Evolutionary conservation across 2,329 filamentous ascomycete species (phyloP).

Genomic region (Colletotrichum higginsianum): DNA sequence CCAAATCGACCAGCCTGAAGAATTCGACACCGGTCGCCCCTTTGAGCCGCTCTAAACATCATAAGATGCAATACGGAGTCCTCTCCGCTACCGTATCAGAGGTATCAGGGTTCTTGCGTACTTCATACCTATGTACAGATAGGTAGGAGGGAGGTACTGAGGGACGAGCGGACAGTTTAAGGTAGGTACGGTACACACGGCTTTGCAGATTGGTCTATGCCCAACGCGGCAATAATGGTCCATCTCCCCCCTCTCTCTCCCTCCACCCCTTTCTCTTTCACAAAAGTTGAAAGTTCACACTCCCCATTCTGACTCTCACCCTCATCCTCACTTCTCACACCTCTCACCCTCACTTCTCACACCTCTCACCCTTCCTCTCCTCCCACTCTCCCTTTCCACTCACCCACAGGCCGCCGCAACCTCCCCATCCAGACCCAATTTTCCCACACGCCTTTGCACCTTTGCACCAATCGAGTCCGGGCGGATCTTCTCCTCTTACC

Average conservation of each 20-base stretch:
- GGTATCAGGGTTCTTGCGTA: neutral
- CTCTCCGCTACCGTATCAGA: neutral
- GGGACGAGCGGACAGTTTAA: neutral
- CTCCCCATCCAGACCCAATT: conserved; percentile 18
- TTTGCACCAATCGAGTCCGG: neutral
- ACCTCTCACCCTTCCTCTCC: neutral
- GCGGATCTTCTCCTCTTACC: neutral
- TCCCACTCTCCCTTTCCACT: neutral
- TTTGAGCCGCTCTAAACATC: too few relatives aligned
- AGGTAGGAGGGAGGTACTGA: too few relatives aligned
- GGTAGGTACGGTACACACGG: neutral
- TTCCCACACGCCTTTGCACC: conserved; percentile 3
- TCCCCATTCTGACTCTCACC: neutral
- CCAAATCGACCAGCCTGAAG: neutral
- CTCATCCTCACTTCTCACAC: neutral
- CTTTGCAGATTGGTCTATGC: neutral
- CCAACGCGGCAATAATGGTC: neutral
- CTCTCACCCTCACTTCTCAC: neutral
- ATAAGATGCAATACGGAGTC: neutral
- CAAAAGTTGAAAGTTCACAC: neutral
- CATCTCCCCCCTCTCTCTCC: neutral
- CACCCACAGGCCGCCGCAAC: neutral
- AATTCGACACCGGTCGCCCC: neutral
- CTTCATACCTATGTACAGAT: neutral
- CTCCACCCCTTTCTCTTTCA: neutral